Evolutionary conservation across 2,329 filamentous ascomycete genomes (phyloP), one percentile per base, ranked within the genome.

Genomic region (Metarhizium anisopliae): DNA sequence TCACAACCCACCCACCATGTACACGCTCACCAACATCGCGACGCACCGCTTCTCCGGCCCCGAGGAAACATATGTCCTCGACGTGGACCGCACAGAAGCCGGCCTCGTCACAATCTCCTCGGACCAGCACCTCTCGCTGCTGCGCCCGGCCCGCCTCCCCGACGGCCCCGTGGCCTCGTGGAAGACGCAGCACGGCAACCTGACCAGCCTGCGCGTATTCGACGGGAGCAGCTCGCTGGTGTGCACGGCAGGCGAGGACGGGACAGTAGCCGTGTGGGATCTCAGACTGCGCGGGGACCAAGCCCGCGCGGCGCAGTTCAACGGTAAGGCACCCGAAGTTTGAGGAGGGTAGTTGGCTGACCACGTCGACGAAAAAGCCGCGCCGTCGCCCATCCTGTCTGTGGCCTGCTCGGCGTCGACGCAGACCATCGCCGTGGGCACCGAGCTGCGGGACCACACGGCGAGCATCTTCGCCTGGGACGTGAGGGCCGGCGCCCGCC

Each of bases 201-300:
- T 90, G 61, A 85, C 84, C 14, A 83, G 81, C 59, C 72, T 89
- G 35, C 77, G 79, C 53, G 74, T 79, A 1, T 79, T 82, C 50
- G 80, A 82, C 57, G 71, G 70, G 5, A 69, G 68, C 20, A 76
- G 75, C 32, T 77, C 77, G 4, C 66, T 85, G 20, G 74, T 90
- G 6, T 82, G 81, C 57, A 91, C 88, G 0, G 82, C 86, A 0
- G 89, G 89, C 50, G 81, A 87, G 67, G 85, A 91, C 65, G 88
- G 89, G 7, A 74, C 76, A 8, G 79, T 90, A 11, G 79, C 74
- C 0, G 70, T 87, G 51, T 87, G 85, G 83, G 87, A 90, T 71
- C 65, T 85, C 60, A 77, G 85, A 58, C 72, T 70, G 36, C 70
- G 75, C 10, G 63, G 68, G 1, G 62, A 61, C 8, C 64, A 65